Evolutionary conservation across 1,284 basidiomycete species (phyloP).

Genomic region (Trichosporon inkin): DNA sequence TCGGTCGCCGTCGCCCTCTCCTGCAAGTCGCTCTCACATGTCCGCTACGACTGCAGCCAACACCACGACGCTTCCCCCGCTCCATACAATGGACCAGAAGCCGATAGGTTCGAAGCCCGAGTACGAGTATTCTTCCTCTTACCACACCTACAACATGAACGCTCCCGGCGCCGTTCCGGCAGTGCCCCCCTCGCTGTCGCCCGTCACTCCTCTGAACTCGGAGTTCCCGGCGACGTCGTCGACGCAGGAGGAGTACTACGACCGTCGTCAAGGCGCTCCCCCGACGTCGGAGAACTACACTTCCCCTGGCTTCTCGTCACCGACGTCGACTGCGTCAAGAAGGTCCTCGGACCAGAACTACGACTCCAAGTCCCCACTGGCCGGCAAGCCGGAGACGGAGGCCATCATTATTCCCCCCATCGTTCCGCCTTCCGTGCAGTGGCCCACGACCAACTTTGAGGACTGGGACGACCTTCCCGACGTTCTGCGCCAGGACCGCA

Average conservation of each 20-base stretch:
- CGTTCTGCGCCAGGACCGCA: conserved; percentile 23
- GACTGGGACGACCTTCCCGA: conserved; percentile 25
- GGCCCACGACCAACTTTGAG: conserved; percentile 12
- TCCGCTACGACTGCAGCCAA: conserved; percentile 4
- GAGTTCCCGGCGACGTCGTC: conserved; percentile 1
- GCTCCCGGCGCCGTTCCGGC: conserved; percentile 1
- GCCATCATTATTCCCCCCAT: conserved; percentile 19
- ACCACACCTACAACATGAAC: conserved; percentile 4
- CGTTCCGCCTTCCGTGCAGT: conserved; percentile 11
- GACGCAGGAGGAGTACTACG: conserved; percentile 1
- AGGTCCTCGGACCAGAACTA: conserved; percentile 8
- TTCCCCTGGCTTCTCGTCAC: neutral
- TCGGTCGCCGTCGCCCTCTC: too few species aligned
- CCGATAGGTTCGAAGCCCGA: conserved; percentile 1
- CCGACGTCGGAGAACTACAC: conserved; percentile 3
- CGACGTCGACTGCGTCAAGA: neutral
- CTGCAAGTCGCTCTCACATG: too few species aligned
- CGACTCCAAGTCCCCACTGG: conserved; percentile 17
- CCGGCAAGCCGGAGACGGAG: conserved; percentile 10
- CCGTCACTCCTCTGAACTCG: neutral
- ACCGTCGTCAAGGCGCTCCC: neutral
- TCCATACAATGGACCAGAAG: conserved; percentile 7
- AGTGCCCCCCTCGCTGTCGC: neutral
- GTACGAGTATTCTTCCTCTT: neutral
- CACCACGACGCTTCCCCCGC: neutral